Evolutionary conservation across 164 flowering plant genomes (phyloP).

Genomic region (Houttuynia cordata): DNA sequence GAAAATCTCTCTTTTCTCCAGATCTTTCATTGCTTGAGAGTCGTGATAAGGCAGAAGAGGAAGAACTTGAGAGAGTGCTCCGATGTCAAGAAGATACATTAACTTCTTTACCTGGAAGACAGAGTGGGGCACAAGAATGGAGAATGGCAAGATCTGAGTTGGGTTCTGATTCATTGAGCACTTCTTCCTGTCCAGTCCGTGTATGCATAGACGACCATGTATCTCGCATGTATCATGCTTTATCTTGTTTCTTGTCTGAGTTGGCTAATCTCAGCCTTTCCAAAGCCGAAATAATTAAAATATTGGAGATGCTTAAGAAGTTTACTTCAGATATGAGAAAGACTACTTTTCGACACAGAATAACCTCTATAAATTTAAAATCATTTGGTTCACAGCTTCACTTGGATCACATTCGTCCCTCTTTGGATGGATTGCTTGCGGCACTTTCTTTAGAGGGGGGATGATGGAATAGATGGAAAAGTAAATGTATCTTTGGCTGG

Average conservation of each 20-base stretch:
- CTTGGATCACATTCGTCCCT: slow-evolving; percentile 24
- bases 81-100: slow-evolving; percentile 40
- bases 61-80: slow-evolving; percentile 42
- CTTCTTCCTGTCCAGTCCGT: slow-evolving; percentile 67
- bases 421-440: slow-evolving; percentile 31
- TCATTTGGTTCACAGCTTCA: slow-evolving; percentile 13
- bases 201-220: slow-evolving; percentile 77
- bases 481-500: slow-evolving; percentile 43
- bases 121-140: slow-evolving; percentile 91
- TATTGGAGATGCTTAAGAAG: slow-evolving; percentile 32
- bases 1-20: slow-evolving; percentile 33
- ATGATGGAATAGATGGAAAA: slow-evolving; percentile 27
- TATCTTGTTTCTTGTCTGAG: slow-evolving; percentile 32
- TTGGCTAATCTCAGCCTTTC: slow-evolving; percentile 31
- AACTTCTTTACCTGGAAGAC: slow-evolving; percentile 74
- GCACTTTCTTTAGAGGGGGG: slow-evolving; percentile 49
- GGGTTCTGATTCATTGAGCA: slow-evolving; percentile 44
- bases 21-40: slow-evolving; percentile 35
- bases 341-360: slow-evolving; percentile 48
- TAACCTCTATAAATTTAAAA: slow-evolving; percentile 21
- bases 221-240: slow-evolving; percentile 46
- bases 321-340: slow-evolving; percentile 34
- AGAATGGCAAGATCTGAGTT: slow-evolving; percentile 68
- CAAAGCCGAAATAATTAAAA: slow-evolving; percentile 28
- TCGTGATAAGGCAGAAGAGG: slow-evolving; percentile 48